Percentiles rank a stretch among this genome's conserved stretches.
Conservation (phyloP, 495 filamentous ascomycete species). For the Penicillium angulare region DNA sequence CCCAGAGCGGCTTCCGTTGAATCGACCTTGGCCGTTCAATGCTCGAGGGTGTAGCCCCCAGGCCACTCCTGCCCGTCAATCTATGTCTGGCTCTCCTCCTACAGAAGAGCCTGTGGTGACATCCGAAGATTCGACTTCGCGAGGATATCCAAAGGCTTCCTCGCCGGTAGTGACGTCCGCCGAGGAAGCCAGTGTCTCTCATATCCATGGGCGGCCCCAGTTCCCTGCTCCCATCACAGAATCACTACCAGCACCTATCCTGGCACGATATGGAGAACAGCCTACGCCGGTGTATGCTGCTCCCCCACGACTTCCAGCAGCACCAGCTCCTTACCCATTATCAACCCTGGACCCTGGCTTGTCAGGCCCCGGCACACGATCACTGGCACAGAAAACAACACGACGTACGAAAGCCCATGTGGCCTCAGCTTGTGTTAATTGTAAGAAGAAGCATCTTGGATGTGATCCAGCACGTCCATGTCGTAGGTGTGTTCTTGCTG, state of each 20-base stretch:
- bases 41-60: slow-evolving; percentile 63
- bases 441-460: slow-evolving; percentile 91
- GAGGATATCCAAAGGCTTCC: slow-evolving; percentile 45
- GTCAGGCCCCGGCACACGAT: slow-evolving; percentile 24
- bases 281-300: slow-evolving; percentile 28
- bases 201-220: slow-evolving; percentile 15
- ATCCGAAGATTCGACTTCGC: slow-evolving; percentile 53
- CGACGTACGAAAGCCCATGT: slow-evolving; percentile 93
- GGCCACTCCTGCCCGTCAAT: slow-evolving; percentile 70
- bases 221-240: slow-evolving; percentile 19
- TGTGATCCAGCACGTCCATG: slow-evolving; percentile 68
- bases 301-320: slow-evolving; percentile 25
- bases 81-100: slow-evolving; percentile 81
- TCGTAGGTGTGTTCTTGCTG: slow-evolving; percentile 59
- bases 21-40: slow-evolving; percentile 67
- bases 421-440: slow-evolving; percentile 94
- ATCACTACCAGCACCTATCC: slow-evolving; percentile 15
- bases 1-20: slow-evolving; percentile 66
- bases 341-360: slow-evolving; percentile 23
- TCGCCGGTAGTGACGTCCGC: slow-evolving; percentile 24
- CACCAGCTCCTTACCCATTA: slow-evolving; percentile 29
- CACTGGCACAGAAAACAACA: slow-evolving; percentile 59
- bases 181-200: slow-evolving; percentile 12
- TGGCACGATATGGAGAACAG: slow-evolving; percentile 27
- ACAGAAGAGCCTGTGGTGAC: slow-evolving; percentile 59